Base-by-base conservation (phyloP, 2,329 filamentous ascomycete species). In the Xylariaceae sp. region DNA sequence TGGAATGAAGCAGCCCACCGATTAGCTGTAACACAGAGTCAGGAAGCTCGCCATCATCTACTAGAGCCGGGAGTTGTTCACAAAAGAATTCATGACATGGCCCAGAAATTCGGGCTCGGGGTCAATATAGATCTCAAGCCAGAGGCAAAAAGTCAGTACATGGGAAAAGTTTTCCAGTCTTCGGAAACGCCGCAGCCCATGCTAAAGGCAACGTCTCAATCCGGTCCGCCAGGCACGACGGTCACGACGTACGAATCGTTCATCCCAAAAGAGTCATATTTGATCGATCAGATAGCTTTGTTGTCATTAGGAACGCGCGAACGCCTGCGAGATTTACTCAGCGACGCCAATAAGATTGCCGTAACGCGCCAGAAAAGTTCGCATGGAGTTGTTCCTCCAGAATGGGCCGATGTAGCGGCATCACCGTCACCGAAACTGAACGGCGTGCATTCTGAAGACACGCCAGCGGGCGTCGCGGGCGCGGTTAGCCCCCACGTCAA, bases 291-390 rank as follows among this genome's bases (percentile, higher is more conserved):
- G 62, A 73, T 96, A 44, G 87, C 89, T 30, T 76, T 96, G 12
- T 70, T 96, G 55, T 94, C 90, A 4, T 80, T 96, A 54, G 88
- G 89, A 19, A 85, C 89, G 7, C 89, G 92, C 67, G 87, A 95
- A 63, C 81, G 90, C 31, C 64, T 96, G 39, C 80, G 88, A 51
- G 82, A 84, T 9, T 72, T 96, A 32, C 67, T 96, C 3, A 87
- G 91, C 65, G 91, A 96, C 64, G 85, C 89, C 8, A 81, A 85
- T 52, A 79, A 79, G 7, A 73, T 95, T 45, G 82, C 89, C 2
- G 78, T 79, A 56, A 87, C 83, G 56, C 83, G 92, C 51, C 87
- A 89, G 67, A 84, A 80, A 57, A 88, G 87, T 26, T 89, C 91
- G 1, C 87, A 95, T 69, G 92, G 91, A 1, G 75, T 85, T 34